Evolutionary conservation across 2,329 filamentous ascomycete species (phyloP).

Genomic region (Aspergillus arachidicola): DNA sequence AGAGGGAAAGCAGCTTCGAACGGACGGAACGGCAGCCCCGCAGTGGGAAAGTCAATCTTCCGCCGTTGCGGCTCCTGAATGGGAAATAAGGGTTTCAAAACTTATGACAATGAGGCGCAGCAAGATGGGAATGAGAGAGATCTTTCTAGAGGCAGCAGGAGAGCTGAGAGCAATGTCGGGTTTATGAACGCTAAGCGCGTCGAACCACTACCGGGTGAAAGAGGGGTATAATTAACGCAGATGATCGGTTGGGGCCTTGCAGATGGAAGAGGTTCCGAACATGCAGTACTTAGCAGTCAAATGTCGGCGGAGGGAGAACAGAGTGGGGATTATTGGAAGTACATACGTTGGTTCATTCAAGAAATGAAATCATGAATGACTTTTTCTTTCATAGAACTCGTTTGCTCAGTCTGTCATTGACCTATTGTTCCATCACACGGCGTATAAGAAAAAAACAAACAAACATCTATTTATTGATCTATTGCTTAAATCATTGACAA

Average conservation of each 20-base stretch:
- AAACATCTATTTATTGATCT: not conserved
- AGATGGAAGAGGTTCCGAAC: not conserved
- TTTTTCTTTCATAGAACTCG: not conserved
- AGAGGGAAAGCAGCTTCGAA: slow-evolving; percentile 9
- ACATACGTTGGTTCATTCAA: not conserved
- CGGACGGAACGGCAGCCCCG: slow-evolving; percentile 18
- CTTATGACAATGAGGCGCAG: not conserved
- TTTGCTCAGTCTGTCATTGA: not conserved
- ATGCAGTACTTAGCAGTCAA: not conserved
- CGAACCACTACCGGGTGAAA: not conserved
- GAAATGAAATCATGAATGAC: not conserved
- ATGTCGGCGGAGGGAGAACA: not conserved
- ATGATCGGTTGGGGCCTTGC: slow-evolving; percentile 1
- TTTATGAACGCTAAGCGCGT: not conserved
- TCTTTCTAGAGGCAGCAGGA: not conserved
- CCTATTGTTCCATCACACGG: not conserved
- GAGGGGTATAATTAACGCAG: not conserved
- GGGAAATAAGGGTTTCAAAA: not conserved
- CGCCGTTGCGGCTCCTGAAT: slow-evolving; percentile 9
- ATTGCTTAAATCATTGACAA: not conserved
- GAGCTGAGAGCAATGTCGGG: slow-evolving; percentile 15
- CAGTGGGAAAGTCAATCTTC: slow-evolving; percentile 16
- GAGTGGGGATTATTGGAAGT: not conserved
- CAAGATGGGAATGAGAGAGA: slow-evolving; percentile 3
- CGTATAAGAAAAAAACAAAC: not conserved